Evolutionary conservation across 768 basidiomycete genomes (phyloP).

Genomic region (Mycena vitilis): DNA sequence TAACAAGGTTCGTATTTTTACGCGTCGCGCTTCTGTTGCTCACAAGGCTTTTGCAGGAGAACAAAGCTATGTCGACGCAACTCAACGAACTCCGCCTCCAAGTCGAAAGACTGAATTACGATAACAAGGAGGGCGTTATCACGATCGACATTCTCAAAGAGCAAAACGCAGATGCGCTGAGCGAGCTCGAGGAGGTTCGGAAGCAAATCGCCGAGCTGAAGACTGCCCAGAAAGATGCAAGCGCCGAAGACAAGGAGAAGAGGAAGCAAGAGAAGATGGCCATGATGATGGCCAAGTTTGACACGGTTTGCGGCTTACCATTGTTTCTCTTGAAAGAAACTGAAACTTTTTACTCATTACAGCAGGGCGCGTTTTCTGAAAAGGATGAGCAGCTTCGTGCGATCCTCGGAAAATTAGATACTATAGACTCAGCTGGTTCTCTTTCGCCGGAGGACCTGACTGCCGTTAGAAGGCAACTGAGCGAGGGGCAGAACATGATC

Average conservation of each 20-base stretch:
- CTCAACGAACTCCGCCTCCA: constrained; percentile 92
- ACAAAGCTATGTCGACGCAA: constrained; percentile 93
- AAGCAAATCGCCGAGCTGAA: constrained; percentile 84
- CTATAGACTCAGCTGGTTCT: constrained; percentile 74
- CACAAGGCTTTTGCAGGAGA: constrained; percentile 68
- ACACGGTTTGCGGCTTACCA: constrained; percentile 71
- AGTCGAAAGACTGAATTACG: constrained; percentile 92
- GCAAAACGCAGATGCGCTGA: constrained; percentile 88
- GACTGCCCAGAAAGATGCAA: constrained; percentile 83
- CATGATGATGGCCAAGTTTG: constrained; percentile 99
- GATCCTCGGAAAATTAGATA: constrained; percentile 86
- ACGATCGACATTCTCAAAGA: constrained; percentile 96
- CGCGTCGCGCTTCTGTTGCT: background rate
- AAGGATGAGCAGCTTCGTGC: constrained; percentile 94
- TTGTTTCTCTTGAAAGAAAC: constrained; percentile 11
- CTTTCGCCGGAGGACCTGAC: constrained; percentile 83
- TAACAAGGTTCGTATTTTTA: constrained; percentile 65
- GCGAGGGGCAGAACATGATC: constrained; percentile 87
- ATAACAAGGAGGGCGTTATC: constrained; percentile 94
- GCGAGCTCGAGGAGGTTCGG: constrained; percentile 90
- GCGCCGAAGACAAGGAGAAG: constrained; percentile 97
- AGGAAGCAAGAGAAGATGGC: constrained; percentile 99
- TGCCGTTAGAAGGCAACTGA: constrained; percentile 86
- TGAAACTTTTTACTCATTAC: constrained; percentile 29
- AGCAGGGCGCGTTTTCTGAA: constrained; percentile 96